Evolutionary conservation across 345 rosid genomes (phyloP).

Genomic region (Physaria fendleri): DNA sequence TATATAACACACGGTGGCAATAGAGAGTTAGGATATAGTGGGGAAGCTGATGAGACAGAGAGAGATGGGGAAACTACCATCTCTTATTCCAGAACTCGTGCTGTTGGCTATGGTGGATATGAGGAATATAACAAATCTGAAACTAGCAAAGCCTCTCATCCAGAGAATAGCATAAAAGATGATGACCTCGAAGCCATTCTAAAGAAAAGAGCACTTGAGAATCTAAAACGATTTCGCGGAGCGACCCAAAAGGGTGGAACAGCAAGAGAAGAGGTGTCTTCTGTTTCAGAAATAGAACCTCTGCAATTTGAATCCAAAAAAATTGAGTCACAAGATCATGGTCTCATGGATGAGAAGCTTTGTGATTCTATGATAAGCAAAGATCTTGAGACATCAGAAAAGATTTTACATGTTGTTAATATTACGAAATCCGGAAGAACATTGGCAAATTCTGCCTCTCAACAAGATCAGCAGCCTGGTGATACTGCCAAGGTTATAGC

Average conservation of each 20-base stretch:
- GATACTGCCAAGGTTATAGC: constrained; percentile 17
- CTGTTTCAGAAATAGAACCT: constrained; percentile 17
- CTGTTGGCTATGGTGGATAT: constrained; percentile 20
- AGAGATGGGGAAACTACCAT: constrained; percentile 27
- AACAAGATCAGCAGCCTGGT: constrained; percentile 13
- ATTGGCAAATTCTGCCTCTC: constrained; percentile 21
- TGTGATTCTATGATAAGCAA: constrained; percentile 13
- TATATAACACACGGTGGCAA: constrained; percentile 45
- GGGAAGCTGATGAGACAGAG: constrained; percentile 32
- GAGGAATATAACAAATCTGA: constrained; percentile 13
- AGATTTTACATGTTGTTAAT: constrained; percentile 17
- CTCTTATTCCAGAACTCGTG: constrained; percentile 19
- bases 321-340: constrained; percentile 15
- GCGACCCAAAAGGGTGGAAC: constrained; percentile 22
- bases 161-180: constrained; percentile 18
- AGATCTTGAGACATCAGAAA: constrained; percentile 23
- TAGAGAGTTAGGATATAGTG: constrained; percentile 26
- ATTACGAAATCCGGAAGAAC: constrained; percentile 17
- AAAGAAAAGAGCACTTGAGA: constrained; percentile 72
- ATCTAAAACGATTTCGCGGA: constrained; percentile 57
- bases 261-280: constrained; percentile 14
- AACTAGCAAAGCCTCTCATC: constrained; percentile 23
- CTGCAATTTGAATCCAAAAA: constrained; percentile 15
- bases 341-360: constrained; percentile 4
- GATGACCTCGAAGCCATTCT: constrained; percentile 59